phyloP scores from a whole-genome alignment of 163 green algal species.

The Scenedesmus sp. region DNA sequence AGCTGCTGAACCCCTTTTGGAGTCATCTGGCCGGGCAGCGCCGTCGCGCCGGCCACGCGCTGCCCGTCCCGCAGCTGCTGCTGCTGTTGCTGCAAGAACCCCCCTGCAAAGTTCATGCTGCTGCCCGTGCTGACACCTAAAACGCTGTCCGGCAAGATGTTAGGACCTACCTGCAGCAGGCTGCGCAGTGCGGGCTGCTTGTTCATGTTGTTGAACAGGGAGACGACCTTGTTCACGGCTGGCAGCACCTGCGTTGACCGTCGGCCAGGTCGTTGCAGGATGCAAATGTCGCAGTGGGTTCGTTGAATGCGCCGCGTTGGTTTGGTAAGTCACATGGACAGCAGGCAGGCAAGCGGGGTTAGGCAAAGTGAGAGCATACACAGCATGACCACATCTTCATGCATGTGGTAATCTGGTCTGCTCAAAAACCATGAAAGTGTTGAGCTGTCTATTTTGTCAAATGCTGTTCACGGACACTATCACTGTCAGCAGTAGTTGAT shows the following conservation, averaged over 20 bases:
- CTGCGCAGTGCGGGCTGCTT: not conserved
- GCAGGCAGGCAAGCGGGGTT: not conserved
- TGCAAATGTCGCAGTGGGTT: not conserved
- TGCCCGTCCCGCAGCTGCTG: not conserved
- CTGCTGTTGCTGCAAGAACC: not conserved
- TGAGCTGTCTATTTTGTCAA: too few species aligned
- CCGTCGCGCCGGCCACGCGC: not conserved
- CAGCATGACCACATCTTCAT: not conserved
- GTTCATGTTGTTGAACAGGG: not conserved
- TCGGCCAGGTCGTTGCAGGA: too few species aligned
- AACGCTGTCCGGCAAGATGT: not conserved
- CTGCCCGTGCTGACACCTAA: not conserved
- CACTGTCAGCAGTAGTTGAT: too few species aligned
- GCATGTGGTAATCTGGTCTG: too few species aligned
- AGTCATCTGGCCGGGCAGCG: not conserved
- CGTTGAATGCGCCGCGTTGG: too few species aligned
- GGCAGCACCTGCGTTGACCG: not conserved
- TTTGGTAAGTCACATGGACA: too few species aligned
- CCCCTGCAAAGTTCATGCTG: not conserved
- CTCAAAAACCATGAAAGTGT: too few species aligned
- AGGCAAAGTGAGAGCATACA: not conserved
- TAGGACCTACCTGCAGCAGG: conserved; percentile 17
- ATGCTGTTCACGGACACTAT: too few species aligned
- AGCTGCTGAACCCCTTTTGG: not conserved
- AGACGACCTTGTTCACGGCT: not conserved